Evolutionary conservation across 1,284 basidiomycete species (phyloP).

Genomic region (Ceratobasidium sp.): DNA sequence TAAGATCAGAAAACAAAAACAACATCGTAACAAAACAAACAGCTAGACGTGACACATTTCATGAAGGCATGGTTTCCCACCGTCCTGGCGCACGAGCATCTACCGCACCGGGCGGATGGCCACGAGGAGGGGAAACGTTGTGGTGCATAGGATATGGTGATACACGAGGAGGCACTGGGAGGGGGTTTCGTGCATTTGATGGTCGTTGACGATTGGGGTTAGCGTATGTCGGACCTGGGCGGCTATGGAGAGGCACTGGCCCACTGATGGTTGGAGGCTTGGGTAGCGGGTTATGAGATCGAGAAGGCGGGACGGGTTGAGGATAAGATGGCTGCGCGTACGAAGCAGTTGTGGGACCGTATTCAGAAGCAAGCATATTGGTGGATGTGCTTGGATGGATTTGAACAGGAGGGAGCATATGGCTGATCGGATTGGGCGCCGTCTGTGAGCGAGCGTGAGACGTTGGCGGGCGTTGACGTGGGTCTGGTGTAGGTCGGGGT

Average conservation of each 20-base stretch:
- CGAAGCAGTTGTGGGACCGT: slow-evolving; percentile 9
- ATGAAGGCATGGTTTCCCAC: slow-evolving; percentile 41
- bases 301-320: slow-evolving; percentile 11
- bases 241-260: slow-evolving; percentile 34
- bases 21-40: slow-evolving; percentile 44
- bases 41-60: slow-evolving; percentile 23
- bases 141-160: slow-evolving; percentile 43
- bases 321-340: slow-evolving; percentile 19
- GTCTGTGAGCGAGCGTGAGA: slow-evolving; percentile 32
- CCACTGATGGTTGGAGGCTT: slow-evolving; percentile 37
- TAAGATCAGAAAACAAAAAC: slow-evolving; percentile 2
- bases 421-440: background rate
- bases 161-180: slow-evolving; percentile 45
- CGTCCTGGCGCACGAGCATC: slow-evolving; percentile 32
- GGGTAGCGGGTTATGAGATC: slow-evolving; percentile 38
- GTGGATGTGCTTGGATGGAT: slow-evolving; percentile 19
- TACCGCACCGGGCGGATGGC: slow-evolving; percentile 43
- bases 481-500: slow-evolving; percentile 32
- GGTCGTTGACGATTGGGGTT: slow-evolving; percentile 38
- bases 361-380: slow-evolving; percentile 12
- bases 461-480: slow-evolving; percentile 26
- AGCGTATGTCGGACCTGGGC: slow-evolving; percentile 6
- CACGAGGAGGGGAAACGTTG: slow-evolving; percentile 46
- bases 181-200: slow-evolving; percentile 30
- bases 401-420: slow-evolving; percentile 5